Percentiles rank a stretch among this genome's conserved stretches.
These are phyloP conservation scores for Auricularia sp. DNA, from an alignment of 768 basidiomycete species.

Conservation along the genomic window DNA sequence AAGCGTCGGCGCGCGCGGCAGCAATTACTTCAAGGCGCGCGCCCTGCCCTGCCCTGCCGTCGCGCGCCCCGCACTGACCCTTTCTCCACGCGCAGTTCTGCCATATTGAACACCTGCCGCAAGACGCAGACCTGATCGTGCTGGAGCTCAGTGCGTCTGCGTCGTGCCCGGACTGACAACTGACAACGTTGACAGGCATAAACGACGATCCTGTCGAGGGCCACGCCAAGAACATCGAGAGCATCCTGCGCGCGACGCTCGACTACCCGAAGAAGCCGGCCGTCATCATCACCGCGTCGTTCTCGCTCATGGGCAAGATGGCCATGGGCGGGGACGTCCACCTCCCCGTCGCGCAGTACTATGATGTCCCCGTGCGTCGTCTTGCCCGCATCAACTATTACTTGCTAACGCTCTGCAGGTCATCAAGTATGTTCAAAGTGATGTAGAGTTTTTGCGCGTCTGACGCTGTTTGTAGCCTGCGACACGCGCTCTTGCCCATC, in stretches of 20 bases:
- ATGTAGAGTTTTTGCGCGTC: not conserved
- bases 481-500: not conserved
- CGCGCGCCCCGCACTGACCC: no score
- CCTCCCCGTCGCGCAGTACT: constrained; percentile 3
- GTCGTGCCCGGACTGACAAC: no score
- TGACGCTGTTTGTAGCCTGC: not conserved
- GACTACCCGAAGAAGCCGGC: constrained; percentile 2
- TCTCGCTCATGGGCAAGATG: constrained; percentile 5
- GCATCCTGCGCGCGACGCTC: constrained; percentile 1
- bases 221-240: constrained; percentile 1
- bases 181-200: not conserved
- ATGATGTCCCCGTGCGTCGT: not conserved
- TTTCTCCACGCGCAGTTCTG: no score
- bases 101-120: no score
- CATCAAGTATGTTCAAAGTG: not conserved
- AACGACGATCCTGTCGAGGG: not conserved
- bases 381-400: not conserved
- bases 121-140: no score
- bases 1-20: constrained; percentile 4
- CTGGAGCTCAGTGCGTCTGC: no score
- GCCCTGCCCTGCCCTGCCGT: no score
- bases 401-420: not conserved
- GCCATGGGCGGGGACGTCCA: constrained; percentile 3
- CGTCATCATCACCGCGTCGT: not conserved
- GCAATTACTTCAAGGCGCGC: constrained; percentile 5